phyloP scores from a whole-genome alignment of 345 rosid species.

The Aethionema arabicum region DNA sequence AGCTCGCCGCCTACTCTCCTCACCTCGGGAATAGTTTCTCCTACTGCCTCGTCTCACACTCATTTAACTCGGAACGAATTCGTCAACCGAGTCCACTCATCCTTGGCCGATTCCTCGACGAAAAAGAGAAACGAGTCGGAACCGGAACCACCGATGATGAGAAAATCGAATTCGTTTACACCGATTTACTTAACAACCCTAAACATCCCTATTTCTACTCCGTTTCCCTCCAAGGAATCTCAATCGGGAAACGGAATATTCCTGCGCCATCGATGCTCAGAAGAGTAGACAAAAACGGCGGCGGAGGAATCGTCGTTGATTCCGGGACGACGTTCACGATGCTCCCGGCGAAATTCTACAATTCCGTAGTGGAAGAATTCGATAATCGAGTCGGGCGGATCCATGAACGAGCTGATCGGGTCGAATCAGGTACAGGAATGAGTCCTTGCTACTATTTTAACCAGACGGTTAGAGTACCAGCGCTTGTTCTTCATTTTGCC shows the following conservation, averaged over 20 bases:
- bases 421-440: conserved; percentile 70
- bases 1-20: conserved; percentile 62
- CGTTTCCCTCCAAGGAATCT: conserved; percentile 77
- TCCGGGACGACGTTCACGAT: conserved; percentile 95
- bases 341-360: conserved; percentile 71
- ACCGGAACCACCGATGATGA: conserved; percentile 19
- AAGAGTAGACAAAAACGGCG: conserved; percentile 52
- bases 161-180: conserved; percentile 51
- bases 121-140: conserved; percentile 41
- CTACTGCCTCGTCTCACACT: conserved; percentile 84
- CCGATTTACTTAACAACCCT: conserved; percentile 66
- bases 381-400: conserved; percentile 54
- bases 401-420: conserved; percentile 53
- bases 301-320: conserved; percentile 89
- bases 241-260: conserved; percentile 66
- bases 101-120: conserved; percentile 62
- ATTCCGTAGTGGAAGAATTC: conserved; percentile 62
- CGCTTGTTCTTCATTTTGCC: conserved; percentile 55
- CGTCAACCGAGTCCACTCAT: conserved; percentile 84
- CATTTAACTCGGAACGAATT: conserved; percentile 66
- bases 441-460: conserved; percentile 70
- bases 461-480: conserved; percentile 49
- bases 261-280: conserved; percentile 60
- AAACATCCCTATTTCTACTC: conserved; percentile 87
- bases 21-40: conserved; percentile 78